These are phyloP conservation scores for Penicillium sp. DNA, from an alignment of 2,329 filamentous ascomycete species.

Conservation along the genomic window DNA sequence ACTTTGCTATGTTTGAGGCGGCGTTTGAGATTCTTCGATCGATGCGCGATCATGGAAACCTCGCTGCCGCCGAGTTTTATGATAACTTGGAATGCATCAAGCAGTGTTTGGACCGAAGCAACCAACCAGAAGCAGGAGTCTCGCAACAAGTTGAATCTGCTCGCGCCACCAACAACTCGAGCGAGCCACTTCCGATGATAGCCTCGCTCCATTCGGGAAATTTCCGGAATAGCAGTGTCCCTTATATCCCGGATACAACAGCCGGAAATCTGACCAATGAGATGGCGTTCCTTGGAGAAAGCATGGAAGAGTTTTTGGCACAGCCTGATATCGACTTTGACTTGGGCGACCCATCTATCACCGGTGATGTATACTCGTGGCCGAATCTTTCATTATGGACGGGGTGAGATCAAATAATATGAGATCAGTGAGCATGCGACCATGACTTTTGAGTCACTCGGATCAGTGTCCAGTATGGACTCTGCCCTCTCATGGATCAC, in stretches of 20 bases:
- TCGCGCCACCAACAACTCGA: neutral
- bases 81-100: constrained; percentile 25
- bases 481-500: no score
- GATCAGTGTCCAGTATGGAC: no score
- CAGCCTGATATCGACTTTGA: constrained; percentile 19
- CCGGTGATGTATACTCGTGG: constrained; percentile 21
- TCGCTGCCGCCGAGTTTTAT: constrained; percentile 32
- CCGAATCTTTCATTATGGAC: constrained; percentile 20
- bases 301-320: constrained; percentile 22
- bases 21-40: constrained; percentile 27
- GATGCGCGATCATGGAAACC: constrained; percentile 32
- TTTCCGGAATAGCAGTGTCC: neutral
- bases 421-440: neutral
- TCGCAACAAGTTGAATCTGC: neutral
- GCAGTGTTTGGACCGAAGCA: constrained; percentile 11
- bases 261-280: constrained; percentile 8
- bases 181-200: neutral
- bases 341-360: constrained; percentile 14
- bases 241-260: constrained; percentile 6
- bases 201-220: neutral
- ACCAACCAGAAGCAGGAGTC: neutral
- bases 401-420: constrained; percentile 5
- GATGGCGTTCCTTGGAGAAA: constrained; percentile 18
- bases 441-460: no score
- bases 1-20: constrained; percentile 28